Evolutionary conservation across 2,329 filamentous ascomycete species (phyloP), one percentile per base, ranked within the genome.

Genomic region (Stromatinia cepivora): DNA sequence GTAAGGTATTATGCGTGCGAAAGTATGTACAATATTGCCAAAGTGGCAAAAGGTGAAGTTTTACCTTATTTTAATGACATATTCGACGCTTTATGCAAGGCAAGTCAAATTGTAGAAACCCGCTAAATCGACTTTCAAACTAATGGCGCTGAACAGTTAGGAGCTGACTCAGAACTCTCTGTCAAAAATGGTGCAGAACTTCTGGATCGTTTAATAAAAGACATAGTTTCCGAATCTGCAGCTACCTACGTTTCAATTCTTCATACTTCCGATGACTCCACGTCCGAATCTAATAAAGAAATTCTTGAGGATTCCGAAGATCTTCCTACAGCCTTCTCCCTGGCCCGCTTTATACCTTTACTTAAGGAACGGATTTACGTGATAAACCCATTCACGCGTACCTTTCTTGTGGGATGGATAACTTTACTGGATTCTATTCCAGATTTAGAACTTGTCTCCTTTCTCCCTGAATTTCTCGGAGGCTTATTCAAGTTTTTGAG

Each of bases 21-120:
- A 83, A 96, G 94, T 80, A 99, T 99, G 95, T 99, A 99, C 82
- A 99, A 99, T 81, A 99, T 99, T 78, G 94, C 95, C 78, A 99
- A 99, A 82, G 95, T 99, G 61, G 95, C 94, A 71, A 99, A 99
- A 81, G 95, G 96, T 50, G 95, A 99, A 81, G 95, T 99, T 28
- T 81, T 99, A 73, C 87, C 96, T 53, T 99, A 97, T 83, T 99
- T 99, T 81, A 99, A 99, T 81, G 92, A 96, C 77, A 95, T 99
- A 72, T 99, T 99, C 78, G 95, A 99, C 82, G 93, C 95, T 31
- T 84, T 99, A 67, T 97, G 94, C 83, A 98, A 97, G 87, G 93
- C 96, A 82, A 72, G 81, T 66, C 15, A 57, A 70, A 45, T 22
- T 70, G 11, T 48, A 63, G 22, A 13, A 64, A n/a, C 31, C 58